Base-by-base conservation (phyloP, 345 rosid species). In the Mallotus nudiflorus region DNA sequence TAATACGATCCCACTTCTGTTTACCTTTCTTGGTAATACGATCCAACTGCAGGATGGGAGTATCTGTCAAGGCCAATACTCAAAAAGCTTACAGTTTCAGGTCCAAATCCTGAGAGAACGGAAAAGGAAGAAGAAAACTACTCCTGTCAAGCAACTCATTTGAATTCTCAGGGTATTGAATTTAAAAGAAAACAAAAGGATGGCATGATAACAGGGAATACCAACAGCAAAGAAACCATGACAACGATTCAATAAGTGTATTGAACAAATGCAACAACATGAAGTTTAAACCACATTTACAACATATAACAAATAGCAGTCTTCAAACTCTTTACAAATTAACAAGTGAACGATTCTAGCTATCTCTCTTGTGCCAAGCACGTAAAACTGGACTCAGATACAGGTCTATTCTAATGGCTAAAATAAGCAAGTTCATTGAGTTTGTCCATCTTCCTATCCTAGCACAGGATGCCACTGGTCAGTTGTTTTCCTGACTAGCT, bases 271-370 rank as follows among this genome's bases (percentile, higher is more conserved):
- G 27, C 56, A 45, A 22, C 24, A 42, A 48, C 55, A 53, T 2
- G 31, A 11, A 69, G 63, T 70, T 48, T 27, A 3, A 73, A 66
- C 50, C 58, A 72, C 67, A 85, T 82, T 73, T 85, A 85, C 85
- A 85, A 62, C 81, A 70, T 24, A 22, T 24, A 78, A 50, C 51
- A 55, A 7, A 64, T 3, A 44, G 48, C 1, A 14, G 44, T 16
- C 44, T 79, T 64, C 42, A 68, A 42, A 70, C 72, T 53, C 77
- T 73, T 69, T 82, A 85, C 84, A 80, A 45, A 69, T 60, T 68
- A 78, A 73, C 76, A 75, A 50, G 22, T 49, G 44, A 67, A 65
- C 73, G 73, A 68, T 51, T 68, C 77, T 67, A 77, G 72, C 81
- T 50, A 70, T 64, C 62, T 78, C 62, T 80, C 61, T 24, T 64